Base-by-base conservation (phyloP, 257 asterid genomes). In the Verbena officinalis region DNA sequence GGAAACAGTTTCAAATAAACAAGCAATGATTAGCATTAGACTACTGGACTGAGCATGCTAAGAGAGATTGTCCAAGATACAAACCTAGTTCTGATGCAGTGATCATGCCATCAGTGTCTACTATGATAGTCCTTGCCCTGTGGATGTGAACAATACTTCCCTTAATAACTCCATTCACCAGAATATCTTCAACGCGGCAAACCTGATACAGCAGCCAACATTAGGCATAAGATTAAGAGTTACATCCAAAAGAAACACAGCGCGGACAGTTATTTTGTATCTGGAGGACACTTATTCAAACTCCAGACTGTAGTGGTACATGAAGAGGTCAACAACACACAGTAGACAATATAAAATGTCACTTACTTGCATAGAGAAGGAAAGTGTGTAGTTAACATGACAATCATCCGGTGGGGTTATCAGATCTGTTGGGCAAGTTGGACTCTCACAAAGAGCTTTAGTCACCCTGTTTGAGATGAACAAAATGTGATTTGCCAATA, bases 341-440 rank as follows among this genome's bases (percentile, higher is more conserved):
- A 62, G 66, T 49, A 51, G 50, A 22, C 59, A 54, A 43, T 69
- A 56, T 46, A 59, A 61, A 58, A 59, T 75, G 43, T 44, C 45
- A 62, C 96, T 86, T 80, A 91, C 98, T 80, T 92, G 98, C 76
- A 92, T 73, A 36, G 98, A 85, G 81, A 89, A 92, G 55, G 96
- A 82, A 72, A 89, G 70, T 9, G 98, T 92, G 64, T 92, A 89
- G 76, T 92, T 92, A 71, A 85, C 98, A 82, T 92, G 97, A 68
- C 98, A 92, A 78, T 92, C 98, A 74, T 92, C 98, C 43, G 97
- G 98, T 49, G 98, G 98, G 65, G 81, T 70, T 69, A 92, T 87
- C 75, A 92, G 79, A 82, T 92, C 98, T 83, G 54, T 49, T 56
- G 98, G 98, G 78, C 98, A 92, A 64, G 74, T 72, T 64, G 93